phyloP scores from a whole-genome alignment of 2,329 filamentous ascomycete species.

The Aspergillus oerlinghausenensis region DNA sequence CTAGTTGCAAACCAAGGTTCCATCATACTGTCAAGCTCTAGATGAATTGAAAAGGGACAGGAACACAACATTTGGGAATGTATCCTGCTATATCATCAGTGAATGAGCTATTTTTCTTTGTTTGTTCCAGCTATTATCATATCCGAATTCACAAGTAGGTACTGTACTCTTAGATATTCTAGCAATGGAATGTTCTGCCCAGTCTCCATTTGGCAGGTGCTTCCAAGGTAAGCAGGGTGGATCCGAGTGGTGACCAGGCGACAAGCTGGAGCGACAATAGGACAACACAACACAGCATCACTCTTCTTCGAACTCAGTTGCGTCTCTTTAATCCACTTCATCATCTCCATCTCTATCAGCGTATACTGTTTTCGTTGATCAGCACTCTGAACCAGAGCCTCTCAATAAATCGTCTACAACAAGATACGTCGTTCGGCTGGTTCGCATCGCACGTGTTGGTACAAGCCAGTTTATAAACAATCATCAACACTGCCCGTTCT shows the following conservation, averaged over 20 bases:
- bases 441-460: neutral
- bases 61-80: neutral
- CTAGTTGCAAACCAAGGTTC: neutral
- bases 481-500: no score
- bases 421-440: neutral
- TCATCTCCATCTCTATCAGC: no score
- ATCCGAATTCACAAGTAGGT: conserved; percentile 7
- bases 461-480: no score
- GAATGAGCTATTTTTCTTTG: conserved; percentile 1
- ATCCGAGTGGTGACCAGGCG: conserved; percentile 21
- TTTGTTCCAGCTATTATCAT: conserved; percentile 5
- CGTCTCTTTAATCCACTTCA: no score
- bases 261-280: conserved; percentile 17
- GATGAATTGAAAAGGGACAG: neutral
- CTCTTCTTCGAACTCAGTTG: neutral
- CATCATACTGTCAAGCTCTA: neutral
- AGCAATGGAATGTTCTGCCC: conserved; percentile 8
- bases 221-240: conserved; percentile 13
- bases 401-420: neutral
- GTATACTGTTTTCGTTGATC: no score
- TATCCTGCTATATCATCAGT: neutral
- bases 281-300: conserved; percentile 12
- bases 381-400: neutral
- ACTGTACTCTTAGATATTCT: conserved; percentile 1
- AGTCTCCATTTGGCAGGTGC: neutral